Base-by-base conservation (phyloP, 345 rosid genomes). In the Jatropha curcas region DNA sequence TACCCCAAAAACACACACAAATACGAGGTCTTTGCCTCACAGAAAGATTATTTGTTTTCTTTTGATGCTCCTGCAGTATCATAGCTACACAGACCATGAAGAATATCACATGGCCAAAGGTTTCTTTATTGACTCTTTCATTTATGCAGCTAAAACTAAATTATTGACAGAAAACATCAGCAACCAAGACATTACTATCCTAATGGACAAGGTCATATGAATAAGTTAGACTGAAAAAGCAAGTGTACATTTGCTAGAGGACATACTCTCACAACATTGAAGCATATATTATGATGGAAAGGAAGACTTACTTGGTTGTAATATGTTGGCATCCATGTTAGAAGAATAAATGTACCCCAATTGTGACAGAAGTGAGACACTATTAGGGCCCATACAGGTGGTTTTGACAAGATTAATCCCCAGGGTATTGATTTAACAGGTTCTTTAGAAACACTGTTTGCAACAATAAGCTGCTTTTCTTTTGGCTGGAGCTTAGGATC, bases 321-420 rank as follows among this genome's bases (percentile, higher is more conserved):
- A 78, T 92, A 94, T 9, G 97, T 92, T 2, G 98, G 98, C 97
- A 94, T 94, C 98, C 97, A 92, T 5, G 98, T 94, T 41, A 94
- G 81, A 67, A 94, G 96, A 84, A 94, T 94, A 77, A 92, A 92
- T 28, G 98, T 92, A 55, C 98, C 97, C 97, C 95, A 92, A 48
- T 94, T 94, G 72, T 92, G 97, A 82, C 97, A 94, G 78, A 94
- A 94, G 67, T 94, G 97, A 71, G 82, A 94, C 35, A 59, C 72
- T 25, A 94, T 92, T 48, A 94, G 85, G 74, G 98, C 98, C 94
- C 94, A 92, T 27, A 94, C 97, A 0, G 97, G 97, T 53, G 92
- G 84, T 80, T 94, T 88, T 1, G 96, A 94, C 78, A 94, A 81
- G 80, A 94, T 89, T 50, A 84, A 68, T 67, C 84, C 86, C 98